Evolutionary conservation across 352 stramenopile species (phyloP).

Genomic region (Pythium biforme): DNA sequence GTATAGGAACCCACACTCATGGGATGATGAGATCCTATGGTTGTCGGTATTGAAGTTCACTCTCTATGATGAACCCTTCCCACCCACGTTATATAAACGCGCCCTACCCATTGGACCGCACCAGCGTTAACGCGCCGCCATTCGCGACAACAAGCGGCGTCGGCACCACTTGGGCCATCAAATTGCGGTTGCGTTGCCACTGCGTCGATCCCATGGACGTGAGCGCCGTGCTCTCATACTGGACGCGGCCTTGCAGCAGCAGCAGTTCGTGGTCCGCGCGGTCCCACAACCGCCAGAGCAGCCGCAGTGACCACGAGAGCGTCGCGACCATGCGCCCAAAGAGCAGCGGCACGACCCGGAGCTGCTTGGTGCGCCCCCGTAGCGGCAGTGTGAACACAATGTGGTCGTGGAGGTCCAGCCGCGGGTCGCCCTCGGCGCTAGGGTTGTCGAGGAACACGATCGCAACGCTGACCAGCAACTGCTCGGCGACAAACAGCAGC

Average conservation of each 20-base stretch:
- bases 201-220: background rate
- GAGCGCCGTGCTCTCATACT: conserved; percentile 12
- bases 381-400: conserved; percentile 13
- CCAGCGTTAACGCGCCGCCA: too few species aligned
- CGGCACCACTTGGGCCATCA: background rate
- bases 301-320: conserved; percentile 19
- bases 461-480: conserved; percentile 1
- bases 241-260: conserved; percentile 18
- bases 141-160: background rate
- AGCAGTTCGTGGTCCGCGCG: conserved; percentile 3
- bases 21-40: too few species aligned
- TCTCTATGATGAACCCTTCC: too few species aligned
- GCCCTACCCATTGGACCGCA: background rate
- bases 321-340: conserved; percentile 14
- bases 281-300: conserved; percentile 20
- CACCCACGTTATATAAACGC: too few species aligned
- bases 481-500: conserved; percentile 11
- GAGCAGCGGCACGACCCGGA: conserved; percentile 15
- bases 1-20: too few species aligned
- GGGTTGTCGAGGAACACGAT: conserved; percentile 10
- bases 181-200: background rate
- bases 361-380: background rate
- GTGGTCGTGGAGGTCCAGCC: conserved; percentile 3
- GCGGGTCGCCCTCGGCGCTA: background rate
- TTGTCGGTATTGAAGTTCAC: too few species aligned